Evolutionary conservation across 352 stramenopile genomes (phyloP).

Genomic region (Pythium sukuiense): DNA sequence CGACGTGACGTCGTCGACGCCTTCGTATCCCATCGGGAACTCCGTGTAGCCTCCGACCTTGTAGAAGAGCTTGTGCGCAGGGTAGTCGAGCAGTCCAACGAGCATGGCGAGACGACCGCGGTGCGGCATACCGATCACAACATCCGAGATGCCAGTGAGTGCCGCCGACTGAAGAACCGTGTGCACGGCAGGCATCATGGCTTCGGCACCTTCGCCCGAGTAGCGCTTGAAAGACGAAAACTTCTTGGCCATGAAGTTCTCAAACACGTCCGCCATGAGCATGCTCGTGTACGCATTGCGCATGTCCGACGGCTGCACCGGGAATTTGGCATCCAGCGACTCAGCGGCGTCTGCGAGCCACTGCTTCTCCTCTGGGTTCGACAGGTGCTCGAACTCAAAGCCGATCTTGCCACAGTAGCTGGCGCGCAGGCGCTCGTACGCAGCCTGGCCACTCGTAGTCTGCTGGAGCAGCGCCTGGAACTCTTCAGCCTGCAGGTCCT

Average conservation of each 20-base stretch:
- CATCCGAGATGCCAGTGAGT: constrained; percentile 50
- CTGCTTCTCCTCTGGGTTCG: constrained; percentile 54
- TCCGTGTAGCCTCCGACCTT: constrained; percentile 80
- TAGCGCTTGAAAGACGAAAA: constrained; percentile 88
- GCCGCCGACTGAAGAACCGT: constrained; percentile 63
- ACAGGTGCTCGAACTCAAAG: constrained; percentile 81
- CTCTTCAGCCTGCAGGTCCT: constrained; percentile 39
- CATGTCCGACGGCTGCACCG: constrained; percentile 64
- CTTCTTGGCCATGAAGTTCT: constrained; percentile 86
- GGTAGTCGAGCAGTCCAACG: constrained; percentile 77
- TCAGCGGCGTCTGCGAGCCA: constrained; percentile 68
- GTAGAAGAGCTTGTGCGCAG: constrained; percentile 80
- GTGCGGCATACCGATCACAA: constrained; percentile 88
- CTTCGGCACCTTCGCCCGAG: constrained; percentile 80
- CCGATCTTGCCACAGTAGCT: constrained; percentile 82
- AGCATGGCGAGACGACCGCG: constrained; percentile 78
- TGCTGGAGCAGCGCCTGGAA: constrained; percentile 56
- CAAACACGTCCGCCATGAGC: constrained; percentile 80
- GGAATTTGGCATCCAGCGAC: constrained; percentile 37
- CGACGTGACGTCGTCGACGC: constrained; percentile 83
- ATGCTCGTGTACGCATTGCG: constrained; percentile 81
- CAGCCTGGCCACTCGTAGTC: constrained; percentile 36
- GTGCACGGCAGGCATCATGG: constrained; percentile 76
- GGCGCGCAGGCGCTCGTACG: constrained; percentile 59
- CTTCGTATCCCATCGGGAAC: constrained; percentile 56